Conservation (phyloP, 495 filamentous ascomycete species). For the Neurospora sp. region DNA sequence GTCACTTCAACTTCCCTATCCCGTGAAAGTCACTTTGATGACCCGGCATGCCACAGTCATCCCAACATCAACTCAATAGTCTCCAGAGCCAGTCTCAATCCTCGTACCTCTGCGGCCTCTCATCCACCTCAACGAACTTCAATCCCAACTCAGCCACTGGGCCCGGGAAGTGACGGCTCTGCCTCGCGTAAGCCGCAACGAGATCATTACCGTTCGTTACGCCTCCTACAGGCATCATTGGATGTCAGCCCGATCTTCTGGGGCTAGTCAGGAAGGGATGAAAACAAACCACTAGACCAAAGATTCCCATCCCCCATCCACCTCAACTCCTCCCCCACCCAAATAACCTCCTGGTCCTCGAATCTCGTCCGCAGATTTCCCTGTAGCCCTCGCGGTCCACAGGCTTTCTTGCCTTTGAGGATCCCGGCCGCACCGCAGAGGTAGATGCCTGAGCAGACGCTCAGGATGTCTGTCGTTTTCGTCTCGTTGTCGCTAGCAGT, state of each 20-base stretch:
- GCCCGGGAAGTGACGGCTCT: slow-evolving; percentile 31
- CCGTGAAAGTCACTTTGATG: slow-evolving; percentile 23
- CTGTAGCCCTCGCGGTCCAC: slow-evolving; percentile 44
- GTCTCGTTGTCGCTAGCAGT: slow-evolving; percentile 1
- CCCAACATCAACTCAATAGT: slow-evolving; percentile 13
- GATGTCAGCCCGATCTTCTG: not conserved
- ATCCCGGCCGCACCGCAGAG: slow-evolving; percentile 41
- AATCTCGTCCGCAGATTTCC: slow-evolving; percentile 32
- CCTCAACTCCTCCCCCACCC: slow-evolving; percentile 37
- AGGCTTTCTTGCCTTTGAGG: slow-evolving; percentile 34
- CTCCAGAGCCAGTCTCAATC: slow-evolving; percentile 12
- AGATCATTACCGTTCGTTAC: slow-evolving; percentile 57
- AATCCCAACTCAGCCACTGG: slow-evolving; percentile 39
- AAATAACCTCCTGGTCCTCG: slow-evolving; percentile 25
- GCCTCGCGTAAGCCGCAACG: slow-evolving; percentile 43
- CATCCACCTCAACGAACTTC: slow-evolving; percentile 40
- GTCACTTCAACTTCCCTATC: slow-evolving; percentile 14
- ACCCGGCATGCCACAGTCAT: slow-evolving; percentile 24
- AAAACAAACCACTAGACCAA: slow-evolving; percentile 46
- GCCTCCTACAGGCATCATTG: not conserved
- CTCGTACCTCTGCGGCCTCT: slow-evolving; percentile 35
- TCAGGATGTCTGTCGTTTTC: slow-evolving; percentile 35
- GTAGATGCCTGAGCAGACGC: slow-evolving; percentile 45
- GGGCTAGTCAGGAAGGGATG: not conserved
- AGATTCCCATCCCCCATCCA: slow-evolving; percentile 49